Base-by-base conservation (phyloP, 1,284 basidiomycete species). In the Mrakiaceae sp. region DNA sequence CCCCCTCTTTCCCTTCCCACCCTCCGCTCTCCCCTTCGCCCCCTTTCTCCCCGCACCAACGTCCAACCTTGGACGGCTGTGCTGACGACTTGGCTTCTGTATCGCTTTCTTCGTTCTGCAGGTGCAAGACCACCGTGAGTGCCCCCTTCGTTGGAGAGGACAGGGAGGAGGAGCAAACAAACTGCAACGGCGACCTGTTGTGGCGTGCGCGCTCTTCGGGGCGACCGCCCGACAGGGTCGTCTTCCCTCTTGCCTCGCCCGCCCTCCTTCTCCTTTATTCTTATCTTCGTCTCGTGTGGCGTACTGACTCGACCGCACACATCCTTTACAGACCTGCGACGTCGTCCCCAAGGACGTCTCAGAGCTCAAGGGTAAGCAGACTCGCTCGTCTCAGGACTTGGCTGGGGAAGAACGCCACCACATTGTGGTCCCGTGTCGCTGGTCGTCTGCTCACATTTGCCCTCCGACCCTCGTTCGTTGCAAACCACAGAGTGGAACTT, bases 361-460 rank as follows among this genome's bases (percentile, higher is more conserved):
- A n/a, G 64, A 66, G 57, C 61, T 66, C 56, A 66, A 66, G 58
- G 64, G 64, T 65, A 50, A n/a, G 64, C 51, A 11, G 39, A 6
- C 3, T 9, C 9, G 53, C 39, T 40, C 53, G 39, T 5, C 39
- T 55, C 39, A 55, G 39, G 27, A 42, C 39, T 42, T 43, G 11
- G 16, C 5, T n/a, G 14, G 8, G 52, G 6, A 9, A 53, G 52
- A 53, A 27, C 10, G 4, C n/a, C 27, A 27, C 27, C 27, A 27
- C 2, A 16, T 53, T 5, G 4, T 27, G 5, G 6, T 42, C 2
- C 53, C 53, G 10, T 10, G 6, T 11, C 12, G 16, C 16, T 53
- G 8, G 16, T 2, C 5, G 16, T 54, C 3, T 8, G n/a, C 52
- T 39, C 7, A 16, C n/a, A 11, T 49, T 5, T 39, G n/a, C 14